A percentile compares a stretch with the other conserved stretches of the same genome.
phyloP scores from a whole-genome alignment of 106 monocot species.

The Allium fistulosum region DNA sequence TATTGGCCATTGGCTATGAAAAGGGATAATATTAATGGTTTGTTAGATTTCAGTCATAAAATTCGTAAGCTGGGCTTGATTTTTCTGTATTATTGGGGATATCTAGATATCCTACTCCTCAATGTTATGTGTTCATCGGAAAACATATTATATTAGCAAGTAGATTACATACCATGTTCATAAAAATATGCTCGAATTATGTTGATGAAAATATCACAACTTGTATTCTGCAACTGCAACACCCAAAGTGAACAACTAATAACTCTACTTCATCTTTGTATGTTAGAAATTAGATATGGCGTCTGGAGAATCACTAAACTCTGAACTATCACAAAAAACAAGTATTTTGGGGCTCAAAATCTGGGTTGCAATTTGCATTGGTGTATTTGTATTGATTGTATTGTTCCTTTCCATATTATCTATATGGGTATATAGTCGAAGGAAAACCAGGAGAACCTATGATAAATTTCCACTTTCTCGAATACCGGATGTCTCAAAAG shows the following conservation, averaged over 20 bases:
- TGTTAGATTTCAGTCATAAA: no score
- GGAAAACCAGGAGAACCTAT: slow-evolving; percentile 19
- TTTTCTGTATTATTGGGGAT: no score
- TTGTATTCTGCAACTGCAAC: not conserved
- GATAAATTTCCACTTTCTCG: slow-evolving; percentile 35
- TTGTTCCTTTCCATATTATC: slow-evolving; percentile 33
- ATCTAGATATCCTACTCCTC: not conserved
- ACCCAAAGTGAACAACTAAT: not conserved
- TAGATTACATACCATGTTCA: no score
- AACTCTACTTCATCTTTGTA: not conserved
- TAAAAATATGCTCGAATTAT: not conserved
- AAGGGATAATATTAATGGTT: no score
- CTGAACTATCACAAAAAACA: slow-evolving; percentile 29
- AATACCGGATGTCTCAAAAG: slow-evolving; percentile 74
- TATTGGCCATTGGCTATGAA: no score
- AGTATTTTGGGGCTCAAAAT: slow-evolving; percentile 42
- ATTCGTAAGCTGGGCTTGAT: no score
- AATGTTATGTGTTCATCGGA: not conserved
- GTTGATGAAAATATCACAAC: not conserved
- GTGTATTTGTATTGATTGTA: slow-evolving; percentile 26
- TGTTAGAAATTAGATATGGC: slow-evolving; percentile 32
- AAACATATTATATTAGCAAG: not conserved
- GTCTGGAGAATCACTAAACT: slow-evolving; percentile 25
- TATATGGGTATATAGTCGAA: slow-evolving; percentile 29
- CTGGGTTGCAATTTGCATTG: slow-evolving; percentile 55